Evolutionary conservation across 2,329 filamentous ascomycete species (phyloP).

Genomic region (Curvularia sp.): DNA sequence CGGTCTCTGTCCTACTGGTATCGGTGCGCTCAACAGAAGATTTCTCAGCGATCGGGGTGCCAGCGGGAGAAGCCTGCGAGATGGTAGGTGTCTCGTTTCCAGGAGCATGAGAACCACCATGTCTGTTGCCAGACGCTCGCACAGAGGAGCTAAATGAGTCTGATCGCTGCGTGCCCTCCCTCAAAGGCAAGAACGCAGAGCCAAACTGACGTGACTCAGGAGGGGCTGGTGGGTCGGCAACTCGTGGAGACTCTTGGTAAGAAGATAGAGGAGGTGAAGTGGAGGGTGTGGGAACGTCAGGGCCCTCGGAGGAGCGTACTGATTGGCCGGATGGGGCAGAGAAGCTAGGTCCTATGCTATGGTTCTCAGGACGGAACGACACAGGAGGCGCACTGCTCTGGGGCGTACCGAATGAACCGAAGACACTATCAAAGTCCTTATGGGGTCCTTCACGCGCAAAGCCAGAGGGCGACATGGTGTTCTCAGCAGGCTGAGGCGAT

Average conservation of each 20-base stretch:
- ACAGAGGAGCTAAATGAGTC: slow-evolving; percentile 80
- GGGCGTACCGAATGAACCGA: slow-evolving; percentile 68
- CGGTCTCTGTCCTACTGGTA: slow-evolving; percentile 46
- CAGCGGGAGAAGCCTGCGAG: slow-evolving; percentile 51
- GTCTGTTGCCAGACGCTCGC: slow-evolving; percentile 73
- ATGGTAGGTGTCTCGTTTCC: slow-evolving; percentile 60
- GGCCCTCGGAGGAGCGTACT: slow-evolving; percentile 56
- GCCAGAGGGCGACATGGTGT: slow-evolving; percentile 59
- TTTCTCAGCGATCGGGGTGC: slow-evolving; percentile 63
- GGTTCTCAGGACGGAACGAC: slow-evolving; percentile 66
- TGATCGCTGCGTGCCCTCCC: slow-evolving; percentile 61
- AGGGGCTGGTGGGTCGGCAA: slow-evolving; percentile 67
- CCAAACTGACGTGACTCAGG: slow-evolving; percentile 79
- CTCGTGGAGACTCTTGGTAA: slow-evolving; percentile 62
- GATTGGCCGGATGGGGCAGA: slow-evolving; percentile 53
- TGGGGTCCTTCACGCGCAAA: slow-evolving; percentile 53
- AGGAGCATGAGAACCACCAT: slow-evolving; percentile 62
- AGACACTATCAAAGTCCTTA: slow-evolving; percentile 78
- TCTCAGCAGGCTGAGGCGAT: slow-evolving; percentile 59
- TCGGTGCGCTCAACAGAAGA: slow-evolving; percentile 45
- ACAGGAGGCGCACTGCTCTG: slow-evolving; percentile 61
- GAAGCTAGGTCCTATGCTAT: slow-evolving; percentile 46
- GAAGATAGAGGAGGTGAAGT: slow-evolving; percentile 67
- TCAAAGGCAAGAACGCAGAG: slow-evolving; percentile 76
- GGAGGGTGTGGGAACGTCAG: slow-evolving; percentile 66